Percentiles rank a stretch among this genome's conserved stretches.
Evolutionary conservation across 2,329 filamentous ascomycete genomes (phyloP).

Genomic region (Stemphylium beticola): DNA sequence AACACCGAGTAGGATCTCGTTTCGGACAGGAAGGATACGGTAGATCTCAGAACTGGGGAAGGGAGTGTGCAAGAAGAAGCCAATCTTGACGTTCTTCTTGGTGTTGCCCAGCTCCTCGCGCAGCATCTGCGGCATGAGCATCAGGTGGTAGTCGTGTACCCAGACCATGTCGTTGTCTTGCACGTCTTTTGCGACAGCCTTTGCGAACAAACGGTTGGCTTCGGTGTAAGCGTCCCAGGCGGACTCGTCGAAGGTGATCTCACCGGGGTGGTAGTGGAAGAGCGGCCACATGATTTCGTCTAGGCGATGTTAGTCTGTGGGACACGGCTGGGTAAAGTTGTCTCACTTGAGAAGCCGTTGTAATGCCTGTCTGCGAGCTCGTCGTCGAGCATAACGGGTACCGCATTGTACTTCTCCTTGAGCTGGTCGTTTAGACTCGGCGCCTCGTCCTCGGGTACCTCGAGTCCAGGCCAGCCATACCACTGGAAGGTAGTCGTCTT

Average conservation of each 20-base stretch:
- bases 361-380: slow-evolving; percentile 95
- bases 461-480: slow-evolving; percentile 97
- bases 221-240: slow-evolving; percentile 93
- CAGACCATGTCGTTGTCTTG: slow-evolving; percentile 94
- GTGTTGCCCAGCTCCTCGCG: slow-evolving; percentile 82
- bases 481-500: slow-evolving; percentile 96
- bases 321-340: background rate
- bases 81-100: slow-evolving; percentile 94
- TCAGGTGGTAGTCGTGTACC: slow-evolving; percentile 98
- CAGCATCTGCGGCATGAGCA: slow-evolving; percentile 95
- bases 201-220: slow-evolving; percentile 90
- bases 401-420: slow-evolving; percentile 85
- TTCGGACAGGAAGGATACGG: slow-evolving; percentile 89
- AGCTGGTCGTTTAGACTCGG: slow-evolving; percentile 75
- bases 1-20: slow-evolving; percentile 84
- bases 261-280: slow-evolving; percentile 97
- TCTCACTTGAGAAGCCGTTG: slow-evolving; percentile 93
- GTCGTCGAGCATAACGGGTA: slow-evolving; percentile 92
- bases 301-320: slow-evolving; percentile 8
- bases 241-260: slow-evolving; percentile 96
- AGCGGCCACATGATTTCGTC: slow-evolving; percentile 98
- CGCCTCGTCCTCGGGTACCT: slow-evolving; percentile 85
- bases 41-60: slow-evolving; percentile 98
- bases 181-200: slow-evolving; percentile 84
- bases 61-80: slow-evolving; percentile 96